Percentiles rank a stretch among this genome's conserved stretches.
Conservation (phyloP, 2,329 filamentous ascomycete genomes). For the Apiospora koreana region DNA sequence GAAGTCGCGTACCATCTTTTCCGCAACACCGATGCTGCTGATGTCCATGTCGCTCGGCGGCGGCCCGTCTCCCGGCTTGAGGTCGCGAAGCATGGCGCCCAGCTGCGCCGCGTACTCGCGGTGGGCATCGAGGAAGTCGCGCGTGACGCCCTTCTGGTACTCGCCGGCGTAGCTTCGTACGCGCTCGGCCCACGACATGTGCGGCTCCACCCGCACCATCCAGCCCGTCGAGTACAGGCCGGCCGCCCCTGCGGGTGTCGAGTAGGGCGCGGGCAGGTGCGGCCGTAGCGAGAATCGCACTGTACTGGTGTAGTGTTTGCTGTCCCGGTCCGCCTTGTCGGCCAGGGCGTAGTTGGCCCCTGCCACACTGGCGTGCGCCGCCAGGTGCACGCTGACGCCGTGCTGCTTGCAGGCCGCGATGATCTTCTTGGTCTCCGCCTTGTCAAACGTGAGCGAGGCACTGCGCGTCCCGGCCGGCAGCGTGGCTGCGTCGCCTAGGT, state of each 20-base stretch:
- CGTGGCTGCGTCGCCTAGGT: conserved; percentile 19
- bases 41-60: conserved; percentile 33
- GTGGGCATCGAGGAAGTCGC: conserved; percentile 27
- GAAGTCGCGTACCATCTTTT: conserved; percentile 25
- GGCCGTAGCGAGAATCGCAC: conserved; percentile 30
- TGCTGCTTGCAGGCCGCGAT: conserved; percentile 20
- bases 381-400: conserved; percentile 29
- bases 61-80: conserved; percentile 20
- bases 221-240: conserved; percentile 16
- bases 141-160: conserved; percentile 23
- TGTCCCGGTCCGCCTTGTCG: conserved; percentile 11
- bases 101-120: conserved; percentile 28
- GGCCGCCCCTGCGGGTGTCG: conserved; percentile 25
- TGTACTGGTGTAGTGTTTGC: conserved; percentile 29
- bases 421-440: conserved; percentile 21
- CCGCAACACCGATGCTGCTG: conserved; percentile 27
- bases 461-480: conserved; percentile 21
- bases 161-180: conserved; percentile 21
- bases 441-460: conserved; percentile 17
- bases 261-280: conserved; percentile 29
- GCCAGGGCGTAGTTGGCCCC: conserved; percentile 29
- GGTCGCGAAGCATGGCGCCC: conserved; percentile 22
- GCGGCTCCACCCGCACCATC: neutral
- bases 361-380: conserved; percentile 32
- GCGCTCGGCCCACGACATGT: conserved; percentile 12